Evolutionary conservation across 345 rosid genomes (phyloP), one percentile per base, ranked within the genome.

Genomic region (Eucalyptus marginata): DNA sequence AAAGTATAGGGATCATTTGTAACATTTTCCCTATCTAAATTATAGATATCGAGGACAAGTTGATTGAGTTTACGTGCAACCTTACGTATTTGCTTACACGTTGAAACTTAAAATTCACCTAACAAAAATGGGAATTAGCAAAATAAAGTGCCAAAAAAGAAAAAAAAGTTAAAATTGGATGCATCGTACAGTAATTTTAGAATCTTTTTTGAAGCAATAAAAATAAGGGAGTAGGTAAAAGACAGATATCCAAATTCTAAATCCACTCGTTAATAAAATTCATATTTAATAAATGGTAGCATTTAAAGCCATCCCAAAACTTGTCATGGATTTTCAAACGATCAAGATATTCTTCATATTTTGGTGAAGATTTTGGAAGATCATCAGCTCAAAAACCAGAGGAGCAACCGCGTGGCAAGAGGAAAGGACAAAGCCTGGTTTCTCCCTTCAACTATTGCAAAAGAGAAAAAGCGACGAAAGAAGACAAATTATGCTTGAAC

Each of bases 1-100:
- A 3, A 50, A 50, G 0, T 50, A 1, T 0, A 15, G 0, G 3
- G 3, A 50, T 5, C 1, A 15, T 15, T 50, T 50, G 52, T 50
- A 3, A 50, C 1, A 50, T 50, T 50, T 50, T 50, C 7, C 14
- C 1, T 36, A 36, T 36, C 40, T 4, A 64, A 64, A n/a, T 64
- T 64, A n/a, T 64, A 64, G 76, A 64, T 64, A 64, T 64, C 5
- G 2, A n/a, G 76, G 17, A 13, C 76, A 7, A 29, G 14, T 64
- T 64, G 10, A n/a, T 64, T 13, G 36, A 29, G 36, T 14, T 64
- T 29, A 7, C 3, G 9, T 14, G 2, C 10, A 14, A 64, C 17
- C 20, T n/a, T n/a, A 3, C 14, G 36, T 64, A 3, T n/a, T 64
- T 3, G 7, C 9, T 64, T 64, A n/a, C 10, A 1, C 3, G 6